Conservation (phyloP, 306 rosid genomes). For the Canavalia gladiata region DNA sequence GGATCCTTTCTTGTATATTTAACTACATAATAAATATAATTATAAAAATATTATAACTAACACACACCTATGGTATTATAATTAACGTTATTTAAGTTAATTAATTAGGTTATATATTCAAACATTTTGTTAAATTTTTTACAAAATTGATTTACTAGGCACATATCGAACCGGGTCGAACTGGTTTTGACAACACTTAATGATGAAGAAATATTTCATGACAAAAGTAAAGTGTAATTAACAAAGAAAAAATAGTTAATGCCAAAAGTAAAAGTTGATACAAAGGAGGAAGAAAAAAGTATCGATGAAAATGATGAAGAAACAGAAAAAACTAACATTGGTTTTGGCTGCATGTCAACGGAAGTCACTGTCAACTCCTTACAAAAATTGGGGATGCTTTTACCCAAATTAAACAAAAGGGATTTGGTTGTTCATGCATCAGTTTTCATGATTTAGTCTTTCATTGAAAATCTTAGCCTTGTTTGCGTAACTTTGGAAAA, state of each 20-base stretch:
- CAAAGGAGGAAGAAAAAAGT: neutral
- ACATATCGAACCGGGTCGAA: neutral
- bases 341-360: slow-evolving; percentile 25
- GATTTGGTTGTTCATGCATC: neutral
- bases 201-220: neutral
- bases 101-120: neutral
- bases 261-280: neutral
- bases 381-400: neutral
- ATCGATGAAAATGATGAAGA: neutral
- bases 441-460: neutral
- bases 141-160: neutral
- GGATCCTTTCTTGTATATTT: too few relatives aligned
- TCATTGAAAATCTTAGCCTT: neutral
- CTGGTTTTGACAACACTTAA: neutral
- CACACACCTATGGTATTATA: neutral
- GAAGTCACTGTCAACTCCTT: neutral
- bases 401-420: neutral
- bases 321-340: slow-evolving; percentile 31
- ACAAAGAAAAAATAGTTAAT: neutral
- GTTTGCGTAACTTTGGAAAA: slow-evolving; percentile 19
- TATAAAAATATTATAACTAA: too few relatives aligned
- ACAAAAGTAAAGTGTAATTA: neutral
- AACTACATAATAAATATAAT: too few relatives aligned
- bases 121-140: neutral
- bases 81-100: neutral